Percentiles rank a stretch among this genome's conserved stretches.
These are phyloP conservation scores for Achaetomium macrosporum DNA, from an alignment of 2,329 filamentous ascomycete genomes.

Conservation along the genomic window DNA sequence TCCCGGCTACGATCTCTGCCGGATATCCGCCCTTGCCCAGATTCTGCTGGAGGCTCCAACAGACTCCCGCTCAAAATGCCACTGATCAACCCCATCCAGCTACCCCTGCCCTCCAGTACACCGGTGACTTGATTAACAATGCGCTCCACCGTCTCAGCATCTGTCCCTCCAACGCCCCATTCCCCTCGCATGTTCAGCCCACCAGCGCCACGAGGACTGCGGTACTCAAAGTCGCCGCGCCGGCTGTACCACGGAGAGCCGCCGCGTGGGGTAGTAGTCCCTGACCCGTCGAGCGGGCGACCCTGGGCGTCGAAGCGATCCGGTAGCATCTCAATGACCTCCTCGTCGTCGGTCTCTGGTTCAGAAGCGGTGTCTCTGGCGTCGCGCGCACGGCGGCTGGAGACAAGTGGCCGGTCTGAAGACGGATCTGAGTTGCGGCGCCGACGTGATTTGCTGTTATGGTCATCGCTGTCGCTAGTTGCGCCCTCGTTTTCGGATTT, in stretches of 20 bases:
- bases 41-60: slow-evolving; percentile 12
- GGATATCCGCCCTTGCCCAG: not conserved
- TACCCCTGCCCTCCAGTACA: slow-evolving; percentile 28
- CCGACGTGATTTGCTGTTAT: slow-evolving; percentile 15
- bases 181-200: slow-evolving; percentile 36
- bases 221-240: slow-evolving; percentile 39
- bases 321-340: slow-evolving; percentile 40
- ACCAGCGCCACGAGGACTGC: slow-evolving; percentile 14
- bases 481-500: slow-evolving; percentile 12
- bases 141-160: slow-evolving; percentile 36
- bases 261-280: not conserved
- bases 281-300: slow-evolving; percentile 32
- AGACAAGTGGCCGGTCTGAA: slow-evolving; percentile 27
- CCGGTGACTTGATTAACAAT: slow-evolving; percentile 30
- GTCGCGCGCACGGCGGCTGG: too few relatives aligned
- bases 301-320: slow-evolving; percentile 44
- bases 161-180: slow-evolving; percentile 42
- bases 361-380: slow-evolving; percentile 13
- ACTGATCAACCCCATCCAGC: slow-evolving; percentile 28
- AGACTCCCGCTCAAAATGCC: slow-evolving; percentile 25
- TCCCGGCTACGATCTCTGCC: not conserved
- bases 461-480: slow-evolving; percentile 5
- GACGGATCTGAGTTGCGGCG: slow-evolving; percentile 33
- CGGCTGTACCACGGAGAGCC: slow-evolving; percentile 31
- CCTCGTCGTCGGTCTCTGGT: slow-evolving; percentile 29